These are phyloP conservation scores for Podaxis pistillaris DNA, from an alignment of 768 basidiomycete genomes.

Conservation along the genomic window DNA sequence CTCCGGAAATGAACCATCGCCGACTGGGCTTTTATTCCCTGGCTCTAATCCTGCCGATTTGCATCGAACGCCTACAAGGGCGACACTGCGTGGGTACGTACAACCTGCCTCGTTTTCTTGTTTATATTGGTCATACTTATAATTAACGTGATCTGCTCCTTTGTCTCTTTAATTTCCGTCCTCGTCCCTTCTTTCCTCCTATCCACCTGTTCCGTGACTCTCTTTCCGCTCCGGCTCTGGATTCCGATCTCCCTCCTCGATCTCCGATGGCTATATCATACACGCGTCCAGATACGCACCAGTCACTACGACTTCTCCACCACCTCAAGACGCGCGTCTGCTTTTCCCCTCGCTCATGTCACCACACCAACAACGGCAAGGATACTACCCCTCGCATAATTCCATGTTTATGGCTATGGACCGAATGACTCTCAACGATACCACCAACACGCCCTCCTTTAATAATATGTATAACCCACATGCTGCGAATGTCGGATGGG, in stretches of 20 bases:
- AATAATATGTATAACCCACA: background rate
- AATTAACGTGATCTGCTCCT: background rate
- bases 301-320: conserved; percentile 68
- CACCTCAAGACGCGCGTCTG: conserved; percentile 48
- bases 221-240: background rate
- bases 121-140: background rate
- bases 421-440: conserved; percentile 23
- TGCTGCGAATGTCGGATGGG: background rate
- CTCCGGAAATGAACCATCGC: background rate
- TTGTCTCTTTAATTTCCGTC: background rate
- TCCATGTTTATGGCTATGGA: conserved; percentile 61
- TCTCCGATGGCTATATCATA: background rate
- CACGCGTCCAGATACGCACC: conserved; percentile 37
- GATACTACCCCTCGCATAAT: conserved; percentile 73
- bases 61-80: conserved; percentile 20
- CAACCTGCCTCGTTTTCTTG: background rate
- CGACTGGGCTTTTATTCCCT: background rate
- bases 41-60: conserved; percentile 1
- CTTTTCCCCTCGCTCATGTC: conserved; percentile 77
- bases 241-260: conserved; percentile 12
- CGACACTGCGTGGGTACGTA: conserved; percentile 33
- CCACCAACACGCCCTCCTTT: background rate
- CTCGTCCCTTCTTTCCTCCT: background rate
- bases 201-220: background rate
- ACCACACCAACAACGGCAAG: conserved; percentile 73